Evolutionary conservation across 2,329 filamentous ascomycete genomes (phyloP).

Genomic region (Calonectria pseudoreteaudii): DNA sequence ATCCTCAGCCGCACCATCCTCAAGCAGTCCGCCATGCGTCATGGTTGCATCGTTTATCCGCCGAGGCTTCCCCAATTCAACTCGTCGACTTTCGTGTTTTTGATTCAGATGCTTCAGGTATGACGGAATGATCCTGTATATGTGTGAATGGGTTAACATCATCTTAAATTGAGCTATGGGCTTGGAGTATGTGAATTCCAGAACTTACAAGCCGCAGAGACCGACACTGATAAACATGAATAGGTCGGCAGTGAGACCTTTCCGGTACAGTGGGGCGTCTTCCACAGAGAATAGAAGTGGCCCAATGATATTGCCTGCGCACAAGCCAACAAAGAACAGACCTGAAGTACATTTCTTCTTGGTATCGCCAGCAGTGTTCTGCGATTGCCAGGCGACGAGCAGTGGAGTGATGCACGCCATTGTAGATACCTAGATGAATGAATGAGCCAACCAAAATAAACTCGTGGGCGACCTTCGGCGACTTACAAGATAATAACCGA

Average conservation of each 20-base stretch:
- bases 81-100: constrained; percentile 51
- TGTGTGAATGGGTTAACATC: neutral
- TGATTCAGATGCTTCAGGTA: neutral
- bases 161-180: fast-evolving
- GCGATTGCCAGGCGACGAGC: constrained; percentile 67
- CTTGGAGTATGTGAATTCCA: neutral
- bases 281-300: constrained; percentile 44
- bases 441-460: neutral
- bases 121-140: neutral
- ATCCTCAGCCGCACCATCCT: neutral
- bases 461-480: too few relatives aligned
- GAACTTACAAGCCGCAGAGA: neutral
- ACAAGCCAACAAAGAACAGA: constrained; percentile 71
- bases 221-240: constrained; percentile 67
- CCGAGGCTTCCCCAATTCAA: constrained; percentile 65
- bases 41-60: constrained; percentile 67
- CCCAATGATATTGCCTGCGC: constrained; percentile 73
- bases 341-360: constrained; percentile 74
- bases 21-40: neutral
- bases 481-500: constrained; percentile 67
- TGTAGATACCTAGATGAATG: constrained; percentile 43
- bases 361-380: constrained; percentile 74
- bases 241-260: constrained; percentile 68
- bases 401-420: constrained; percentile 51
- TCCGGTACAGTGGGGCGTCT: constrained; percentile 47